Evolutionary conservation across 208 protist genomes (phyloP).

Genomic region (Leishmania major): DNA sequence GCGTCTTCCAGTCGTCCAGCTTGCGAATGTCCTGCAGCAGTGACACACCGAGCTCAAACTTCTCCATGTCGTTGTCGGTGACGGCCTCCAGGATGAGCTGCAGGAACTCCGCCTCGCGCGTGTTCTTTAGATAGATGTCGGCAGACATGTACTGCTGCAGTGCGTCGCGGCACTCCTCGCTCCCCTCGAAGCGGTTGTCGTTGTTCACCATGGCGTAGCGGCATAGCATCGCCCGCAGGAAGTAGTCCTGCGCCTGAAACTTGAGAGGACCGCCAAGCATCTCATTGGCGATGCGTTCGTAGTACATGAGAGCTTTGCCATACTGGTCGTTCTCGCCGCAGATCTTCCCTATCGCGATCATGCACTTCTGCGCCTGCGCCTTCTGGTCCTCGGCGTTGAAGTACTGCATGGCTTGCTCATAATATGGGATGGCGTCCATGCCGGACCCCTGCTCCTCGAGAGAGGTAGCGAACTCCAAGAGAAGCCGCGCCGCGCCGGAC

Average conservation of each 20-base stretch:
- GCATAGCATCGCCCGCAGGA: slow-evolving; percentile 82
- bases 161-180: slow-evolving; percentile 69
- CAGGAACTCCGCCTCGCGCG: slow-evolving; percentile 78
- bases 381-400: slow-evolving; percentile 85
- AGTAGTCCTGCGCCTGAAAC: slow-evolving; percentile 89
- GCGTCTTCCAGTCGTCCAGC: slow-evolving; percentile 88
- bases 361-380: slow-evolving; percentile 75
- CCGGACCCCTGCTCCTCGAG: slow-evolving; percentile 52
- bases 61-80: slow-evolving; percentile 67
- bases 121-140: slow-evolving; percentile 82
- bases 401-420: slow-evolving; percentile 82
- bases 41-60: slow-evolving; percentile 79
- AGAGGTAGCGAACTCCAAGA: slow-evolving; percentile 76
- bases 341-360: slow-evolving; percentile 80
- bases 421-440: slow-evolving; percentile 75
- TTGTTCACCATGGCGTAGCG: slow-evolving; percentile 73
- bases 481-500: slow-evolving; percentile 54
- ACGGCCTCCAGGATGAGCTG: slow-evolving; percentile 73
- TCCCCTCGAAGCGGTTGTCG: slow-evolving; percentile 74
- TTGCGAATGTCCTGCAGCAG: slow-evolving; percentile 74
- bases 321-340: slow-evolving; percentile 79
- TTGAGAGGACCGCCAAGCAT: slow-evolving; percentile 82
- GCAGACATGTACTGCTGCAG: slow-evolving; percentile 63
- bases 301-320: slow-evolving; percentile 81
- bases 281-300: slow-evolving; percentile 70